Evolutionary conservation across 306 rosid species (phyloP).

Genomic region (Lathyrus tuberosus): DNA sequence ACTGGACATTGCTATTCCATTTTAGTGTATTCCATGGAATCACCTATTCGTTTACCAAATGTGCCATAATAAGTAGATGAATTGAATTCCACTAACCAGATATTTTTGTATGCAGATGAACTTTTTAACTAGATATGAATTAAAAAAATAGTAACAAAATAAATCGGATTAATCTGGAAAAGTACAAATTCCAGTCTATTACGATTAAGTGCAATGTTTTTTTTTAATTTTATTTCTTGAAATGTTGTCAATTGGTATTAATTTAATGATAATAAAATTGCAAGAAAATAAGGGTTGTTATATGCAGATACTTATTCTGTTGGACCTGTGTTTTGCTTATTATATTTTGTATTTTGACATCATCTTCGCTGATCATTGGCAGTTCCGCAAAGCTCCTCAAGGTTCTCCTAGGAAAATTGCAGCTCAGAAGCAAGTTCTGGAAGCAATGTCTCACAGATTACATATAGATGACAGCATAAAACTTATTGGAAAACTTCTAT

Average conservation of each 20-base stretch:
- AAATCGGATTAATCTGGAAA: neutral
- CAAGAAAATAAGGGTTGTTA: conserved; percentile 7
- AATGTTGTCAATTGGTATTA: conserved; percentile 17
- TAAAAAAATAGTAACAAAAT: neutral
- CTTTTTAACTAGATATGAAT: conserved; percentile 13
- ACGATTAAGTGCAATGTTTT: neutral
- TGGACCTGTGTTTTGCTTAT: neutral
- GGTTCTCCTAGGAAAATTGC: conserved; percentile 74
- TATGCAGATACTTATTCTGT: neutral
- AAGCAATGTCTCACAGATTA: conserved; percentile 90
- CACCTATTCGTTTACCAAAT: neutral
- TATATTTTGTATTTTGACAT: conserved; percentile 30
- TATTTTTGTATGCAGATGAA: conserved; percentile 32
- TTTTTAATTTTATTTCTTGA: neutral
- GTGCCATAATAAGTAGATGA: conserved; percentile 1
- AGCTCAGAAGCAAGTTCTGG: conserved; percentile 81
- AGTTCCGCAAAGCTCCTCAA: conserved; percentile 88
- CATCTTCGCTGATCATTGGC: conserved; percentile 37
- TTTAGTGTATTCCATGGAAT: neutral
- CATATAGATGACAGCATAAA: conserved; percentile 83
- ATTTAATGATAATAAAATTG: conserved; percentile 10
- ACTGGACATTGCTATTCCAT: neutral
- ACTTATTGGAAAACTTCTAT: conserved; percentile 76
- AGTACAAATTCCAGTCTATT: conserved; percentile 24
- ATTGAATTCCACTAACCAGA: conserved; percentile 14